Conservation (phyloP, 1,284 basidiomycete species). For the Apiotrichum gracile region DNA sequence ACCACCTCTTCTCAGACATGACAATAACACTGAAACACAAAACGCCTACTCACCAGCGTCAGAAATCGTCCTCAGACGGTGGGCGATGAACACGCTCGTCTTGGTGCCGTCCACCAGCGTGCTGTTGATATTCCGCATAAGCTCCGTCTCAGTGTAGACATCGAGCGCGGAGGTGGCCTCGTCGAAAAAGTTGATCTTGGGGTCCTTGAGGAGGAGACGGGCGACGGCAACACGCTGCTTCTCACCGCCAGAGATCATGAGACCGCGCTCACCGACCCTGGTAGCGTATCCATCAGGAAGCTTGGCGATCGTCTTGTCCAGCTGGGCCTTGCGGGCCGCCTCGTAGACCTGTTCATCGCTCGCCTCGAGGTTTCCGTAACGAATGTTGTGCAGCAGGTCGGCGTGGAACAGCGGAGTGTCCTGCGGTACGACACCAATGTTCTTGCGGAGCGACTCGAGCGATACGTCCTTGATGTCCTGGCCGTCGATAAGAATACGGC, state of each 20-base stretch:
- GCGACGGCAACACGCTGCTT: constrained; percentile 95
- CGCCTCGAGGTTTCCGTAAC: constrained; percentile 85
- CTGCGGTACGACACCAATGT: constrained; percentile 92
- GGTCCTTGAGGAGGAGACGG: constrained; percentile 84
- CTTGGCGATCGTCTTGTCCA: constrained; percentile 71
- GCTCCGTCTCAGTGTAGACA: constrained; percentile 84
- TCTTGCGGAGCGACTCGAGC: constrained; percentile 64
- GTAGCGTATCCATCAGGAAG: constrained; percentile 84
- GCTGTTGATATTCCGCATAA: constrained; percentile 89
- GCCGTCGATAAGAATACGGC: constrained; percentile 67
- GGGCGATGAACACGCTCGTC: constrained; percentile 94
- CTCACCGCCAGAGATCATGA: constrained; percentile 98
- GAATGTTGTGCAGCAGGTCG: constrained; percentile 88
- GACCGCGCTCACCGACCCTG: constrained; percentile 87
- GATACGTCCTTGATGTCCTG: constrained; percentile 76
- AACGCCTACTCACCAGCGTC: constrained; percentile 66
- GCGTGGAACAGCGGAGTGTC: constrained; percentile 97
- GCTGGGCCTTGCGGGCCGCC: constrained; percentile 77
- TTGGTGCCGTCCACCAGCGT: constrained; percentile 68
- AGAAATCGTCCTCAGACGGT: constrained; percentile 80
- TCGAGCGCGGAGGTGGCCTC: constrained; percentile 97
- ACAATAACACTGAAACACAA: too few relatives aligned
- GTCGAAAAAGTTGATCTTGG: constrained; percentile 93
- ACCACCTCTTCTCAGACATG: too few relatives aligned
- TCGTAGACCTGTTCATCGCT: constrained; percentile 80